Evolutionary conservation across 1,284 basidiomycete species (phyloP), one percentile per base, ranked within the genome.

Genomic region (Apiotrichum akiyoshidainum): DNA sequence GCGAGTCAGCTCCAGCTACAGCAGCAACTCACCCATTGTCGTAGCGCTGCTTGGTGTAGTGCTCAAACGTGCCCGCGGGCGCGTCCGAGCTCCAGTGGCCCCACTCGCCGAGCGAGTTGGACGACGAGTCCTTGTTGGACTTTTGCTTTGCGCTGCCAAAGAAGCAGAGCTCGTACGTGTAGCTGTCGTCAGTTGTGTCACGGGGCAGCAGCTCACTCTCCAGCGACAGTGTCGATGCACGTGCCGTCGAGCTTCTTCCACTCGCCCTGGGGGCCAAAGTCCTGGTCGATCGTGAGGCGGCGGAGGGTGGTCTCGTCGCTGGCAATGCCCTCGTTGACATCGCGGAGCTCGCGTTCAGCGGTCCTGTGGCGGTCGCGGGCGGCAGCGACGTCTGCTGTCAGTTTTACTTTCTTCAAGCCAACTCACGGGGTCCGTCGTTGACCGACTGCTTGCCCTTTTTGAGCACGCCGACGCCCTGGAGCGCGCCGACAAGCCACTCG

Each of bases 131-230:
- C 61, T 87, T 85, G 73, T 89, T 89, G 19, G 90, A 87, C 76
- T 90, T 96, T 78, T 99, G 95, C 54, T 82, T 88, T 1, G 89
- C 90, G 65, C 88, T 85, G 14, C 87, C 85, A 65, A 98, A 97
- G 69, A 97, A 84, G 80, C 95, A 99, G n/a, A 97, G 82, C 74
- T 95, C 91, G 76, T 99, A 99, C 1, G 87, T 92, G 78, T 98
- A 99, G 63, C 91, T 93, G 51, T 7, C 21, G 61, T 59, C 52
- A 63, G 61, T 37, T 11, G 14, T 11, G 37, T 8, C 37, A 7
- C 26, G 13, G 21, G 10, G 12, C 22, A 22, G 39, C 8, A 14
- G 85, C 90, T 72, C 69, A 93, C 87, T 97, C 95, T 80, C 95
- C 95, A 17, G 84, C 82, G 56, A 93, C 85, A 68, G 86, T 88